phyloP scores from a whole-genome alignment of 2,329 filamentous ascomycete genomes.

The Alternaria sp. region DNA sequence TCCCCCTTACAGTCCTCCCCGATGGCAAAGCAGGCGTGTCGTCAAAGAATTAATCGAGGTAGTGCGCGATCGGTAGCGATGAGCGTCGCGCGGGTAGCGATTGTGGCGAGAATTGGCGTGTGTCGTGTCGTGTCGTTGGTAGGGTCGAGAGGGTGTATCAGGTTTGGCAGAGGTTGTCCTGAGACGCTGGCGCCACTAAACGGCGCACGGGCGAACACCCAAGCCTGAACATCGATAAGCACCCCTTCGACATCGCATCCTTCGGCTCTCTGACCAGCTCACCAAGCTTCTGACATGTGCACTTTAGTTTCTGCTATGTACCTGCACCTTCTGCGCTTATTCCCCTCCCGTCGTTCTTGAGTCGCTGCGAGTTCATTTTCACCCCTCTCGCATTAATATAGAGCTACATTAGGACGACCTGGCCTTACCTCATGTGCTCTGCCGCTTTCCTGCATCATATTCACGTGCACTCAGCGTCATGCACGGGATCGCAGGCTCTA shows the following conservation, averaged over 20 bases:
- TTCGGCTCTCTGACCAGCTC: slow-evolving; percentile 13
- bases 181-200: slow-evolving; percentile 14
- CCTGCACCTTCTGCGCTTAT: neutral
- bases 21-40: slow-evolving; percentile 18
- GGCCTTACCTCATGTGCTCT: neutral
- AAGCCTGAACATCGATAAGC: slow-evolving; percentile 17
- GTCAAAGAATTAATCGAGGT: slow-evolving; percentile 12
- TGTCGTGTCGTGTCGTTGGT: slow-evolving; percentile 32
- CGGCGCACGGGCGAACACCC: slow-evolving; percentile 14
- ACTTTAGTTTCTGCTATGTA: neutral
- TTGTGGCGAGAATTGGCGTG: slow-evolving; percentile 24
- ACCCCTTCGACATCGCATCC: slow-evolving; percentile 10
- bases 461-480: neutral
- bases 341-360: neutral
- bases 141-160: slow-evolving; percentile 17
- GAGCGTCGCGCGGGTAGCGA: slow-evolving; percentile 23
- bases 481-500: neutral
- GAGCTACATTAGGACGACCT: slow-evolving; percentile 19
- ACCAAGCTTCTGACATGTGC: neutral
- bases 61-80: slow-evolving; percentile 18
- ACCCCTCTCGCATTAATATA: slow-evolving; percentile 24
- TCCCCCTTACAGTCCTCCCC: slow-evolving; percentile 33
- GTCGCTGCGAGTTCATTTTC: neutral
- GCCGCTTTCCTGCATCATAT: slow-evolving; percentile 3
- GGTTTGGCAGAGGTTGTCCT: slow-evolving; percentile 31